phyloP scores from a whole-genome alignment of 768 basidiomycete genomes.

The Dioszegia crocea region DNA sequence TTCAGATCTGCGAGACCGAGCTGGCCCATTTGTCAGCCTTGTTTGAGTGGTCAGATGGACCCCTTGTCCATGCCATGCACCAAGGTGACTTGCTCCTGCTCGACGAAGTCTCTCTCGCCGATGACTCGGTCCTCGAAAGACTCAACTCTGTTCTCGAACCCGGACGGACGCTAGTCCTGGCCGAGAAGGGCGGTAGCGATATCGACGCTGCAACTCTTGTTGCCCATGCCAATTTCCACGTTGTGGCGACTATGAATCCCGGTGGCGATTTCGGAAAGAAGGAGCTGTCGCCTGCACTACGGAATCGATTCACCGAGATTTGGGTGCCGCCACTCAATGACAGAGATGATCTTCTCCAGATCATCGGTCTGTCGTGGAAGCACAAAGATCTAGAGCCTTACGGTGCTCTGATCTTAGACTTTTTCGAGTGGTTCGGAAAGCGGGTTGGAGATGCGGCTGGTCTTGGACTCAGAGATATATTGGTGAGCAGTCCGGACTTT shows the following conservation, averaged over 20 bases:
- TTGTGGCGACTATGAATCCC: constrained; percentile 98
- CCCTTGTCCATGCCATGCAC: constrained; percentile 88
- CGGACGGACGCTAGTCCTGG: constrained; percentile 77
- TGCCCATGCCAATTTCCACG: constrained; percentile 70
- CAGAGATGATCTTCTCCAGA: constrained; percentile 68
- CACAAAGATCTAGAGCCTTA: constrained; percentile 56
- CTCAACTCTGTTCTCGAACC: constrained; percentile 97
- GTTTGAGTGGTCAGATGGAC: constrained; percentile 96
- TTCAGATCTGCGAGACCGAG: constrained; percentile 36
- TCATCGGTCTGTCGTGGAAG: constrained; percentile 69
- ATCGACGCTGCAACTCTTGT: constrained; percentile 63
- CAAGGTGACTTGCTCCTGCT: constrained; percentile 78
- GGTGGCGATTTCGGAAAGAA: constrained; percentile 99
- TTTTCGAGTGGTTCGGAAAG: constrained; percentile 71
- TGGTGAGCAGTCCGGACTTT: constrained; percentile 55
- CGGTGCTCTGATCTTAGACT: constrained; percentile 66
- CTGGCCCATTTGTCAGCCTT: constrained; percentile 60
- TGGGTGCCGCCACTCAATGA: constrained; percentile 88
- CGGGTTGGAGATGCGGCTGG: constrained; percentile 58
- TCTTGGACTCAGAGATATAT: constrained; percentile 76
- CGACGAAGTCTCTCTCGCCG: constrained; percentile 95
- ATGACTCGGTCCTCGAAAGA: constrained; percentile 95
- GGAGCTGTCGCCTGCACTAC: constrained; percentile 89
- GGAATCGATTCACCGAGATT: constrained; percentile 97
- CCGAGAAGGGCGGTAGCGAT: constrained; percentile 80